Base-by-base conservation (phyloP, 2,329 filamentous ascomycete species). In the Arthrobotrys iridis region DNA sequence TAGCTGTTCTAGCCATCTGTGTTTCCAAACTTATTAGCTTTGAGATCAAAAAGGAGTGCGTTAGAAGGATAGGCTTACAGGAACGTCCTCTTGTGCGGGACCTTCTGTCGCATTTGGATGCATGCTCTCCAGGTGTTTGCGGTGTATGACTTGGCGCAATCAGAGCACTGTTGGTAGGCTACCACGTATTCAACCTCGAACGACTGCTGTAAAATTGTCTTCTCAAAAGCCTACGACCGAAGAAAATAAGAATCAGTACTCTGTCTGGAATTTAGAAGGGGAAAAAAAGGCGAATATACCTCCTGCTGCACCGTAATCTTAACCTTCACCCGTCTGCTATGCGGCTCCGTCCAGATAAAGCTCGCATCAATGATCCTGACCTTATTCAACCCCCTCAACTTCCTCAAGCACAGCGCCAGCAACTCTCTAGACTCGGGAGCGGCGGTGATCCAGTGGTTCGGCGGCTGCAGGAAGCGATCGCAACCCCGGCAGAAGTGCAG, bases 341-440 rank as follows among this genome's bases (percentile, higher is more conserved):
- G 95, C 8, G 95, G 94, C 83, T 99, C 95, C 0, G 95, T 99
- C 95, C 95, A 99, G 81, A 98, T 91, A 81, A 98, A 99, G 80
- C 89, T 91, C 50, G 95, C 95, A 82, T 99, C 95, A 80, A 97
- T 93, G 80, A 99, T 95, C 76, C 95, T 88, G 78, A 96, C 92
- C 84, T 95, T 96, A 82, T 90, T 89, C 77, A 99, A 84, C 28
- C 93, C 93, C 77, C 91, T 87, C 77, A 99, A 84, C 83, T 95
- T 96, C 81, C 93, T 90, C 78, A 99, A 85, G 83, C 95, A 99
- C 50, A 99, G 84, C 4, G 95, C 93, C 62, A 99, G 87, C 70
- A 99, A 86, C 84, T 99, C 95, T 83, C 93, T 89, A 45, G 93
- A 97, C 83, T 99, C 95, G 65, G 88, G 92, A 18, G 87, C 83